Conservation (phyloP, 306 rosid genomes). For the Cicer bijugum region DNA sequence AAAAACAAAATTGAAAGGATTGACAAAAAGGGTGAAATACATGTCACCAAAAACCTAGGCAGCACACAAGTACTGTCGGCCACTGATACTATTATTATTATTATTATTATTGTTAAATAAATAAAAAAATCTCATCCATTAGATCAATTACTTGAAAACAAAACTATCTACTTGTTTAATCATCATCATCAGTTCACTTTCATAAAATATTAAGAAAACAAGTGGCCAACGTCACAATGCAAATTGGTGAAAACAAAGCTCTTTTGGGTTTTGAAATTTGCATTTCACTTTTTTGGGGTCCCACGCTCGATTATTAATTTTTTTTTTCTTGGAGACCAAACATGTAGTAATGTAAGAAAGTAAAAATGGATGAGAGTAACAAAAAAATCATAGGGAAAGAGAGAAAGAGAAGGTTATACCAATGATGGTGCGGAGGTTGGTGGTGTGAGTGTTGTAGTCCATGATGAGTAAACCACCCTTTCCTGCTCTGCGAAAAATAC, state of each 20-base stretch:
- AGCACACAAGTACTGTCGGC: constrained; percentile 41
- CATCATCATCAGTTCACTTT: not conserved
- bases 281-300: constrained; percentile 32
- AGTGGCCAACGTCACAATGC: constrained; percentile 19
- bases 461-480: constrained; percentile 17
- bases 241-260: not conserved
- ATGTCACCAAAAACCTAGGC: constrained; percentile 40
- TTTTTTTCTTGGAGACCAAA: not conserved
- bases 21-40: constrained; percentile 35
- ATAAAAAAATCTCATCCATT: not conserved
- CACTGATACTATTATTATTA: not conserved
- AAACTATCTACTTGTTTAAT: not conserved
- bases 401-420: constrained; percentile 36
- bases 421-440: constrained; percentile 23
- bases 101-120: not conserved
- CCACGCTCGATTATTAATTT: constrained; percentile 27
- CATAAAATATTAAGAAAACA: constrained; percentile 25
- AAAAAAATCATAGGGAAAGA: not conserved
- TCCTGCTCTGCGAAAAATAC: not conserved
- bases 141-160: constrained; percentile 23
- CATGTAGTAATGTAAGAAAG: constrained; percentile 3
- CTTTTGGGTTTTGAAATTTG: not conserved
- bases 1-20: constrained; percentile 23
- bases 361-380: not conserved
- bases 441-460: not conserved